Base-by-base conservation (phyloP, 441 rosid species). In the Gossypium armourianum region DNA sequence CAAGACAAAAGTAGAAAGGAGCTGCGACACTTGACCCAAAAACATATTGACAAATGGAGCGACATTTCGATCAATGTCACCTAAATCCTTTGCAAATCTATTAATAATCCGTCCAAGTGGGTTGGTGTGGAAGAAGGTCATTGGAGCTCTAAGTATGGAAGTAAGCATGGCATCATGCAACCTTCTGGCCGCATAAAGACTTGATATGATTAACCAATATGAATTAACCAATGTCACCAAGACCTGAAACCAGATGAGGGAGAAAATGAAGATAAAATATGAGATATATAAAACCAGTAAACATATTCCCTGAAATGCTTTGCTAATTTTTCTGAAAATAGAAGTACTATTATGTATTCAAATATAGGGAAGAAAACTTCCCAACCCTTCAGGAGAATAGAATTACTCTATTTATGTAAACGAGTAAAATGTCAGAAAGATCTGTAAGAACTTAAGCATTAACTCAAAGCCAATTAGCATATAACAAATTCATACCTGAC, bases 81-180 rank as follows among this genome's bases (percentile, higher is more conserved):
- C 95, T 26, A 90, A 83, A 86, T 96, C 99, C 88, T 91, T 96
- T 0, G 99, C 91, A 64, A 96, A 96, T 79, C 98, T 87, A 82
- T 96, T 96, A 78, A 92, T 96, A 36, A 96, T 83, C 21, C 98
- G 81, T 53, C 99, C 99, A 60, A 88, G 81, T 19, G 98, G 99
- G 69, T 93, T 96, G 76, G 98, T 93, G 72, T 93, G 98, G 83
- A 93, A 96, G 78, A 96, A 96, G 68, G 86, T 83, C 98, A 96
- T 96, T 43, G 99, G 99, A 76, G 98, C 98, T 81, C 99, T 86
- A 80, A 96, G 78, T 68, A 92, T 84, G 65, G 98, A 86, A 62
- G 68, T 70, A 69, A 96, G 96, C 96, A 96, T 91, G 70, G 96
- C 88, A 83, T 93, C 91, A 72, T 93, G 98, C 89, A 96, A 73